Evolutionary conservation across 2,329 filamentous ascomycete genomes (phyloP), one percentile per base, ranked within the genome.

Genomic region (Hypoxylon sp.): DNA sequence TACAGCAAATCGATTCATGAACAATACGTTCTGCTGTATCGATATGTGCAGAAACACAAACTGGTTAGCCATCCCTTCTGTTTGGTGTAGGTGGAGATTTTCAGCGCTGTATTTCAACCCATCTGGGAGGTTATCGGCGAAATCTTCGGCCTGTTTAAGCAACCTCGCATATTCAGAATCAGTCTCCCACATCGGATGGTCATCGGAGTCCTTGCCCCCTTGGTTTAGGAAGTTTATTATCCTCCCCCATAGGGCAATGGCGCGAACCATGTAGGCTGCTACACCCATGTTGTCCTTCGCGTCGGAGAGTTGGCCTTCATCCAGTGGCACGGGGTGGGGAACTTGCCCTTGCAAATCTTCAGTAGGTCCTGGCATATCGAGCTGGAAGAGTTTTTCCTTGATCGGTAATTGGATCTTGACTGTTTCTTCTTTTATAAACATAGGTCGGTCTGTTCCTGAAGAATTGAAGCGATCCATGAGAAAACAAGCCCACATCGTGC

Each of bases 401-500:
- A 98, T 92, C 0, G 96, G 96, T 24, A 99, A 82, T 70, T 96
- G 95, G 14, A 98, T 93, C 72, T 94, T 91, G 68, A 98, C 87
- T 61, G 93, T 93, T 72, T 96, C 93, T 78, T 98, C 94, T 72
- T 93, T 91, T 60, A 97, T 91, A 73, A 98, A 97, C 58, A 94
- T 93, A 19, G 96, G 96, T 39, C 95, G 88, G 75, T 98, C 94
- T 2, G 94, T 97, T 1, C 96, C 95, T 1, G 94, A 98, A 0
- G 95, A 98, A 80, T 97, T 98, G 83, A 98, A 98, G 0, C 95
- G 90, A 78, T 99, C 96, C 94, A 98, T 98, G 63, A 98, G 81
- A 76, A 97, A 97, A 78, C 95, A 98, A 11, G 94, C 93, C 96
- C 96, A 99, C 95, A 99, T 98, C 2, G 94, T 96, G 63, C 96